Percentiles rank a stretch among this genome's conserved stretches.
Conservation (phyloP, 129 eudicot species). For the Artemisia annua region DNA sequence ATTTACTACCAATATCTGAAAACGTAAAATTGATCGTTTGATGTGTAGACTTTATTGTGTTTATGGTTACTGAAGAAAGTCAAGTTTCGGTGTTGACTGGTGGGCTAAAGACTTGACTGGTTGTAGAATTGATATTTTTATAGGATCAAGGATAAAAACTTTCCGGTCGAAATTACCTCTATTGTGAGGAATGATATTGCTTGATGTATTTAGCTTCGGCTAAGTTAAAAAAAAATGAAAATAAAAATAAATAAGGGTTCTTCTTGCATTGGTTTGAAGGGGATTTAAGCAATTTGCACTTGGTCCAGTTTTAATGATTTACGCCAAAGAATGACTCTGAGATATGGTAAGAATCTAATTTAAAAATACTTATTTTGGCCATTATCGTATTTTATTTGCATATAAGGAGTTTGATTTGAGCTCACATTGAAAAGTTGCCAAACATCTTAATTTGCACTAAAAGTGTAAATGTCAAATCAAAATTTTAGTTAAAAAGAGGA, state of each 20-base stretch:
- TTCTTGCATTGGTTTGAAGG: slow-evolving; percentile 73
- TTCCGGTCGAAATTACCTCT: too few species aligned
- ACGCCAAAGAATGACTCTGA: slow-evolving; percentile 80
- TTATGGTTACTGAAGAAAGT: slow-evolving; percentile 64
- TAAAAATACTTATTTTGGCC: background rate
- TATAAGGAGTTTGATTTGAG: too few species aligned
- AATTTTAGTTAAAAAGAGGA: too few species aligned
- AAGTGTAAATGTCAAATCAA: too few species aligned
- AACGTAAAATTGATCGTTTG: slow-evolving; percentile 68
- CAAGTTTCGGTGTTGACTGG: slow-evolving; percentile 71
- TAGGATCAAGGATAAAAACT: too few species aligned
- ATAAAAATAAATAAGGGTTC: too few species aligned
- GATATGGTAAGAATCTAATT: slow-evolving; percentile 84
- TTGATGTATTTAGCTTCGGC: too few species aligned
- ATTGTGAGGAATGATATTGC: too few species aligned
- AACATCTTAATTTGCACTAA: too few species aligned
- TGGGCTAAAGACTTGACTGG: slow-evolving; percentile 92
- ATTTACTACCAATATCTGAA: slow-evolving; percentile 64
- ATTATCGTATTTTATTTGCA: too few species aligned
- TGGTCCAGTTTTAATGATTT: slow-evolving; percentile 86
- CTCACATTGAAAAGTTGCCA: too few species aligned
- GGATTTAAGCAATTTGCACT: slow-evolving; percentile 86
- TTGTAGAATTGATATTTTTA: slow-evolving; percentile 74
- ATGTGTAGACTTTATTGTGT: slow-evolving; percentile 70
- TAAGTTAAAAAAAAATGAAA: too few species aligned